Conservation (phyloP, 2,329 filamentous ascomycete species). For the Colletotrichum brevisporum region DNA sequence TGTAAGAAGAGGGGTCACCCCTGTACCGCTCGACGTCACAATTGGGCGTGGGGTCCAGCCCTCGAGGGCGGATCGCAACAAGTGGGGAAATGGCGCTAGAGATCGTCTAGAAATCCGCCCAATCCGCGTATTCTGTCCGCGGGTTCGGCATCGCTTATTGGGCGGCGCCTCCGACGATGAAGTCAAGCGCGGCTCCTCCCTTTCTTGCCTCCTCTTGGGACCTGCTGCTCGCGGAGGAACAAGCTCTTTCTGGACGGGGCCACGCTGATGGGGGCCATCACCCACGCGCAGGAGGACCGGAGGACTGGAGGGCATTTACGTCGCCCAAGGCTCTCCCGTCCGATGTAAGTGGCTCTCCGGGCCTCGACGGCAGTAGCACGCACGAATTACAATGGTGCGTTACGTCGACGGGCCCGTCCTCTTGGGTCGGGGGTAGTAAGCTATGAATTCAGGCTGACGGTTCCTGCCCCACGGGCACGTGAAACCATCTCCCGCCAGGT, state of each 20-base stretch:
- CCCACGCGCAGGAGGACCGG: neutral
- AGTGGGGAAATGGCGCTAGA: conserved; percentile 27
- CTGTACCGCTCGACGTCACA: conserved; percentile 31
- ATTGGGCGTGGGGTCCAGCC: conserved; percentile 24
- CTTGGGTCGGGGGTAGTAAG: neutral
- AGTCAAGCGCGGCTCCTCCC: conserved; percentile 33
- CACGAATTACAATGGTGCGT: neutral
- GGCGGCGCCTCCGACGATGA: conserved; percentile 21
- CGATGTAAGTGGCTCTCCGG: neutral
- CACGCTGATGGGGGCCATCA: neutral
- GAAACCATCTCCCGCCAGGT: neutral
- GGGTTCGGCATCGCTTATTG: conserved; percentile 23
- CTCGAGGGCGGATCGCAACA: conserved; percentile 5
- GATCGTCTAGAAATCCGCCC: conserved; percentile 31
- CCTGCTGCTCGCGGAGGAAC: neutral
- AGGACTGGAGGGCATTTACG: conserved; percentile 13
- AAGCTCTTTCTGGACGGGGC: conserved; percentile 12
- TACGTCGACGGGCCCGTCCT: conserved; percentile 15
- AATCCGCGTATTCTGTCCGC: conserved; percentile 34
- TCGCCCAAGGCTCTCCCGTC: conserved; percentile 27
- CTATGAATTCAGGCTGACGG: conserved; percentile 6
- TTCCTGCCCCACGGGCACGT: conserved; percentile 10
- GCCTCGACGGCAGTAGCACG: neutral
- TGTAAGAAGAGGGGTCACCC: conserved; percentile 7
- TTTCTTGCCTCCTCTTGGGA: neutral